Percentiles rank a stretch among this genome's conserved stretches.
These are phyloP conservation scores for Neodidymelliopsis sp. DNA, from an alignment of 2,329 filamentous ascomycete genomes.

Conservation along the genomic window DNA sequence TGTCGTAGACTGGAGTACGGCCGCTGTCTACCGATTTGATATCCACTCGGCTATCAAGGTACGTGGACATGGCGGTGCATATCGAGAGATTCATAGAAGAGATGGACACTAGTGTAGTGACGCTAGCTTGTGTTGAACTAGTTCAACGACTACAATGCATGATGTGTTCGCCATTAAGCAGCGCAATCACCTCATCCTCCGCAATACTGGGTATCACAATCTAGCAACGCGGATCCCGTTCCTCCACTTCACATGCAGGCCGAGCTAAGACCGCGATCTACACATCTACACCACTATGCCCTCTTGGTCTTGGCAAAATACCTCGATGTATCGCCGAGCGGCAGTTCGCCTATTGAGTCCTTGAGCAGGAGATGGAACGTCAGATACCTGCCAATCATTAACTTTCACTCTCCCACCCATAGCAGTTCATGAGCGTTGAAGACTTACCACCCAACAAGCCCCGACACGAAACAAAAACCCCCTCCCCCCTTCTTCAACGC, in stretches of 20 bases:
- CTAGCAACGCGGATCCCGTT: not conserved
- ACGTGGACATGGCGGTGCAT: not conserved
- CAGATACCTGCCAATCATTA: constrained; percentile 25
- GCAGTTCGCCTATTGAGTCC: constrained; percentile 36
- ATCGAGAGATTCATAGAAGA: not conserved
- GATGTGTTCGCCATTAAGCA: constrained; percentile 6
- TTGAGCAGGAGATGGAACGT: constrained; percentile 34
- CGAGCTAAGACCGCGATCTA: not conserved
- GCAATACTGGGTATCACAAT: not conserved
- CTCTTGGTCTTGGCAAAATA: constrained; percentile 36
- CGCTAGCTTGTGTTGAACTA: not conserved
- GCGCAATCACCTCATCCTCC: constrained; percentile 15
- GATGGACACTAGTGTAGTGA: not conserved
- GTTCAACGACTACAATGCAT: not conserved
- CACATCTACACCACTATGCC: not conserved
- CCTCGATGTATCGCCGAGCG: constrained; percentile 35
- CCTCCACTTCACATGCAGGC: not conserved
- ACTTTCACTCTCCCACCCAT: too few relatives aligned
- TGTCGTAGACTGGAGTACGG: not conserved
- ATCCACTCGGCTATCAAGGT: not conserved
- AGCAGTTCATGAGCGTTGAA: not conserved
- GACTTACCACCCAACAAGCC: constrained; percentile 53
- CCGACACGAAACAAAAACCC: constrained; percentile 57
- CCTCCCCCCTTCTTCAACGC: constrained; percentile 56
- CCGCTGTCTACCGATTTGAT: constrained; percentile 13